Percentiles rank a stretch among this genome's conserved stretches.
phyloP scores from a whole-genome alignment of 2,329 filamentous ascomycete genomes.

The Colletotrichum kahawae region DNA sequence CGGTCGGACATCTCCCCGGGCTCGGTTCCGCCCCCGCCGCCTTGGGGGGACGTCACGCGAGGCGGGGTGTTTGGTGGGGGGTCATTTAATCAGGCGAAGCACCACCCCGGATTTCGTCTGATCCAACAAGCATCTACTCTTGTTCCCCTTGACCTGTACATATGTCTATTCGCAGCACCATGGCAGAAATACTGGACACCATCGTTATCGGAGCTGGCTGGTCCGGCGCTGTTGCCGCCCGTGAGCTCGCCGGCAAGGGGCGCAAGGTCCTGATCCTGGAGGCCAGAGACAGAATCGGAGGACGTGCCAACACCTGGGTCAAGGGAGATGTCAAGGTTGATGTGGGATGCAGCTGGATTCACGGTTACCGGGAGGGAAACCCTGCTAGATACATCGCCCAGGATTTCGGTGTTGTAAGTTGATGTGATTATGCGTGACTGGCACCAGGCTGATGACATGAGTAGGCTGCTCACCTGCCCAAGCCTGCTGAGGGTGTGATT shows the following conservation, averaged over 20 bases:
- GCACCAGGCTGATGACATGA: neutral
- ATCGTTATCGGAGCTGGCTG: constrained; percentile 21
- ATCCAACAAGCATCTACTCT: neutral
- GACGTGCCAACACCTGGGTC: constrained; percentile 17
- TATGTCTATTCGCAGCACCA: constrained; percentile 11
- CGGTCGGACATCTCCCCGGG: constrained; percentile 20
- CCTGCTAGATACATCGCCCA: constrained; percentile 15
- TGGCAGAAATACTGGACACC: constrained; percentile 9
- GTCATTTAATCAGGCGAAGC: neutral
- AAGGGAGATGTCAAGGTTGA: constrained; percentile 18
- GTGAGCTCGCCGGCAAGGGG: constrained; percentile 7
- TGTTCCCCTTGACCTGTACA: neutral
- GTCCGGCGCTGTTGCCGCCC: constrained; percentile 14
- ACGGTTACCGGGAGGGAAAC: constrained; percentile 15
- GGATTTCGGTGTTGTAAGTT: constrained; percentile 17
- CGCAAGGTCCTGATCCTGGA: constrained; percentile 16
- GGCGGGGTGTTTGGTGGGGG: neutral
- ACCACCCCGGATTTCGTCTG: neutral
- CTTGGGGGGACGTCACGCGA: neutral
- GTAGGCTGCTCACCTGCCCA: constrained; percentile 10
- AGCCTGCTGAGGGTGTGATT: constrained; percentile 12
- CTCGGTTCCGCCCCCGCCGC: neutral
- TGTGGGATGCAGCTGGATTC: constrained; percentile 19
- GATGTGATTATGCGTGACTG: neutral
- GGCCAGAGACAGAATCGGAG: constrained; percentile 20